Conservation (phyloP, 2,329 filamentous ascomycete species). For the Didymosphaeria variabile region DNA sequence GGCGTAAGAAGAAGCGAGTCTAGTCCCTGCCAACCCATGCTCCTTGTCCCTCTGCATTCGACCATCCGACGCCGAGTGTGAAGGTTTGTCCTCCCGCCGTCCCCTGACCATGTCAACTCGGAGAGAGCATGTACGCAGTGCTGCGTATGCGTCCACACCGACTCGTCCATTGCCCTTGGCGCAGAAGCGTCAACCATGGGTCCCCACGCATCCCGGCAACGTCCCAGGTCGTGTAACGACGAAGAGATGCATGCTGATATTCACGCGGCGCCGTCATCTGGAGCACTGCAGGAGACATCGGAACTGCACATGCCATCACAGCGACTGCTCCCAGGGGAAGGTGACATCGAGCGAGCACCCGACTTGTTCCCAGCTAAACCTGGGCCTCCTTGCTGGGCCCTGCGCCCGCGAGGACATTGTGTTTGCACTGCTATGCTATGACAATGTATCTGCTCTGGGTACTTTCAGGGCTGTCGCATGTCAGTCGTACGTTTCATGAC, state of each 20-base stretch:
- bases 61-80: neutral
- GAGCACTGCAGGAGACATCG: constrained; percentile 6
- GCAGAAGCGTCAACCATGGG: neutral
- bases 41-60: constrained; percentile 7
- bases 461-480: constrained; percentile 1
- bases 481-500: neutral
- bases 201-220: neutral
- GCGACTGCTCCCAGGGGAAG: neutral
- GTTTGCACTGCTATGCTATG: too few species aligned
- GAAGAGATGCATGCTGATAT: neutral
- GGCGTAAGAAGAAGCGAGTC: neutral
- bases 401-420: too few species aligned
- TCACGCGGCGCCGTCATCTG: neutral
- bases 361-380: neutral
- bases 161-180: neutral
- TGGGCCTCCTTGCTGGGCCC: neutral
- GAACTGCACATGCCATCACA: neutral
- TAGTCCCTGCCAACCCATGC: neutral
- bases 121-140: neutral
- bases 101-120: neutral
- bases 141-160: neutral
- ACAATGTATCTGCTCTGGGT: too few species aligned
- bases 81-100: neutral
- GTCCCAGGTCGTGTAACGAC: constrained; percentile 3
- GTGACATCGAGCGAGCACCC: neutral